A percentile compares a stretch with the other conserved stretches of the same genome.
phyloP scores from a whole-genome alignment of 768 basidiomycete genomes.

The Daedalea quercina region DNA sequence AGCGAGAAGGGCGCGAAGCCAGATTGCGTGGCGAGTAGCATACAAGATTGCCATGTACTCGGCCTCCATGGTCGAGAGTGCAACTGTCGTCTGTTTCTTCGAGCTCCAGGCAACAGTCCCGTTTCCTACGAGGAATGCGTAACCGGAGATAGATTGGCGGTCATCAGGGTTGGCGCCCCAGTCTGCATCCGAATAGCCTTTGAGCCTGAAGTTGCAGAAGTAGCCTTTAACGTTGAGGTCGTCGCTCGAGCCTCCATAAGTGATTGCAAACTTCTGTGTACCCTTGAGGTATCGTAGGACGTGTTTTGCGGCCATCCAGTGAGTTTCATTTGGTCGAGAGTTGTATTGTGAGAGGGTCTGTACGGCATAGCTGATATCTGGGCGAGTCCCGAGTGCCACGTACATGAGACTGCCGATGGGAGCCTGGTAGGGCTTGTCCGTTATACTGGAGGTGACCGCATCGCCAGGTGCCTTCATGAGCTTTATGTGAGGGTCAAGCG shows the following conservation, averaged over 20 bases:
- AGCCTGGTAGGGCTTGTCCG: slow-evolving; percentile 12
- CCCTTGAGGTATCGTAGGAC: slow-evolving; percentile 28
- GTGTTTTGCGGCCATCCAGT: slow-evolving; percentile 27
- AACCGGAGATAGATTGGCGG: slow-evolving; percentile 21
- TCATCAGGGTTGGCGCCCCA: slow-evolving; percentile 22
- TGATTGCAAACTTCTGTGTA: slow-evolving; percentile 12
- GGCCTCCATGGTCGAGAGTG: slow-evolving; percentile 27
- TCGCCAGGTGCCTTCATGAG: slow-evolving; percentile 5
- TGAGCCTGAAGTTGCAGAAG: neutral
- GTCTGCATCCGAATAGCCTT: slow-evolving; percentile 19
- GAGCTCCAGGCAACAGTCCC: slow-evolving; percentile 25
- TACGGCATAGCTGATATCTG: slow-evolving; percentile 30
- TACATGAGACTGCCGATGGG: slow-evolving; percentile 20
- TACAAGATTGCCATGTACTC: slow-evolving; percentile 30
- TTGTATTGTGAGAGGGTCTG: slow-evolving; percentile 24
- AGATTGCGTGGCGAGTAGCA: slow-evolving; percentile 25
- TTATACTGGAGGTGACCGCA: slow-evolving; percentile 8
- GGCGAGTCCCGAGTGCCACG: slow-evolving; percentile 25
- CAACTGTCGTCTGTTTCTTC: slow-evolving; percentile 24
- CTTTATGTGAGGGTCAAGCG: slow-evolving; percentile 11
- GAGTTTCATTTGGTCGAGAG: slow-evolving; percentile 19
- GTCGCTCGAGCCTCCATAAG: neutral
- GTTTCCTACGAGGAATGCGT: slow-evolving; percentile 22
- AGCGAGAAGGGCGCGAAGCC: slow-evolving; percentile 21
- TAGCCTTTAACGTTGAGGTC: too few species aligned